Conservation (phyloP, 2,329 filamentous ascomycete genomes). For the Graphiopsis chlorocephala region DNA sequence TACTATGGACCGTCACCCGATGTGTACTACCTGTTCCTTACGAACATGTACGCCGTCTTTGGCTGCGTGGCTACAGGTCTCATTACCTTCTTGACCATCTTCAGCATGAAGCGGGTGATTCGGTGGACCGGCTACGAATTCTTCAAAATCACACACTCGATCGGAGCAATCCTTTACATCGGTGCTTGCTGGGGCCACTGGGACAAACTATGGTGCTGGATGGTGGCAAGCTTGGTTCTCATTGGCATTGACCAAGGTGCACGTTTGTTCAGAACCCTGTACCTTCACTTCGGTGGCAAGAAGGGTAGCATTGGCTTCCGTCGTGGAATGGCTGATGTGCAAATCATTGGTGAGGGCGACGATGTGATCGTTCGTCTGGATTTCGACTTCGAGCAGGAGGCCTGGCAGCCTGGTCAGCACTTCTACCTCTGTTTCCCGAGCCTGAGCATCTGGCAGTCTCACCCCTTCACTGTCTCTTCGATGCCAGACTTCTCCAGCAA, state of each 20-base stretch:
- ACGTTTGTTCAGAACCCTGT: slow-evolving; percentile 55
- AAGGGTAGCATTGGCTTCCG: slow-evolving; percentile 49
- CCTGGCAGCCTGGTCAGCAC: slow-evolving; percentile 67
- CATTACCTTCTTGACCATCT: slow-evolving; percentile 58
- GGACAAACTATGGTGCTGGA: slow-evolving; percentile 64
- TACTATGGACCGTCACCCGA: slow-evolving; percentile 71
- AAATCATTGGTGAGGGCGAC: slow-evolving; percentile 20
- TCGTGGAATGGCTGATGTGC: slow-evolving; percentile 45
- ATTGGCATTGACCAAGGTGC: slow-evolving; percentile 64
- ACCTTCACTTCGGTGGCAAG: slow-evolving; percentile 51
- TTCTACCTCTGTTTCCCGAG: slow-evolving; percentile 69
- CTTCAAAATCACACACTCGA: slow-evolving; percentile 71
- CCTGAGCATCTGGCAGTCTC: slow-evolving; percentile 67
- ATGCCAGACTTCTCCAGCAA: slow-evolving; percentile 38
- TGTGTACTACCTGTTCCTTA: slow-evolving; percentile 56
- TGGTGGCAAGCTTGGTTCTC: slow-evolving; percentile 63
- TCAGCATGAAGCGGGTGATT: slow-evolving; percentile 61
- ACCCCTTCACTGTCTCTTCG: slow-evolving; percentile 66
- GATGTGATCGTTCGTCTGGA: slow-evolving; percentile 56
- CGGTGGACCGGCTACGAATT: slow-evolving; percentile 70
- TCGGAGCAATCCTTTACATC: slow-evolving; percentile 71
- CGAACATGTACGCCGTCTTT: slow-evolving; percentile 68
- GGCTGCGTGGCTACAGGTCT: slow-evolving; percentile 67
- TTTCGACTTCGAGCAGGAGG: slow-evolving; percentile 58
- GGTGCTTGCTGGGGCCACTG: slow-evolving; percentile 76